Percentiles rank a stretch among this genome's conserved stretches.
phyloP scores from a whole-genome alignment of 352 stramenopile species.

The Phytophthora podocarpi region DNA sequence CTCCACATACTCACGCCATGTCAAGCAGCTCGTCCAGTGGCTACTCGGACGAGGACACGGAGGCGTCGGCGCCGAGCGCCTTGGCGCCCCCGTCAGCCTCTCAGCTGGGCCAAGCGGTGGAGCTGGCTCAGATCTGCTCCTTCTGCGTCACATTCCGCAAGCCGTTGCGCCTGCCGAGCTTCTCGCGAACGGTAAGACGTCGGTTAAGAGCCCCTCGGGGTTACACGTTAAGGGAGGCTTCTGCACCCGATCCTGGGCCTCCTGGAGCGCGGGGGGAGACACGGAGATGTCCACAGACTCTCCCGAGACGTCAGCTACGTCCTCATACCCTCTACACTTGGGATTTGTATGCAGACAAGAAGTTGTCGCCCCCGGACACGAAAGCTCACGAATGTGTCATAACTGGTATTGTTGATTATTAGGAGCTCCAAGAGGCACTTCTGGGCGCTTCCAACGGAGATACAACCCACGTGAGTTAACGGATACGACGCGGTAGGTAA shows the following conservation, averaged over 20 bases:
- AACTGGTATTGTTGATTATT: slow-evolving; percentile 12
- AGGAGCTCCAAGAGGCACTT: slow-evolving; percentile 76
- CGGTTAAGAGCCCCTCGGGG: not conserved
- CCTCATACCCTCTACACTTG: slow-evolving; percentile 23
- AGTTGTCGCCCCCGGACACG: not conserved
- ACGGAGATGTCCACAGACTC: not conserved
- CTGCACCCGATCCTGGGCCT: slow-evolving; percentile 7
- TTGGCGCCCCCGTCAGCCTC: slow-evolving; percentile 17
- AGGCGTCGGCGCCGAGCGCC: slow-evolving; percentile 10
- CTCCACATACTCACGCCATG: slow-evolving; percentile 38
- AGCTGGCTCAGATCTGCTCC: slow-evolving; percentile 76
- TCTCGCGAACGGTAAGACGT: slow-evolving; percentile 74
- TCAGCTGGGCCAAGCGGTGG: slow-evolving; percentile 42
- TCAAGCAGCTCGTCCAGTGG: slow-evolving; percentile 55
- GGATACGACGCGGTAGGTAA: not conserved
- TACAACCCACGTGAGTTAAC: slow-evolving; percentile 47
- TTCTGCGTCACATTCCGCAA: slow-evolving; percentile 78
- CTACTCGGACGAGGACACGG: slow-evolving; percentile 43
- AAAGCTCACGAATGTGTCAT: slow-evolving; percentile 31
- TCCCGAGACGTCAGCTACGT: slow-evolving; percentile 7
- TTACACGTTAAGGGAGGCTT: not conserved
- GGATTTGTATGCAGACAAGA: slow-evolving; percentile 35
- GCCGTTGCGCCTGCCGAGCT: slow-evolving; percentile 70
- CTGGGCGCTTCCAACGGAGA: slow-evolving; percentile 48
- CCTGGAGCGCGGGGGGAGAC: slow-evolving; percentile 6